phyloP scores from a whole-genome alignment of 441 rosid species.

The Francoa sonchifolia region DNA sequence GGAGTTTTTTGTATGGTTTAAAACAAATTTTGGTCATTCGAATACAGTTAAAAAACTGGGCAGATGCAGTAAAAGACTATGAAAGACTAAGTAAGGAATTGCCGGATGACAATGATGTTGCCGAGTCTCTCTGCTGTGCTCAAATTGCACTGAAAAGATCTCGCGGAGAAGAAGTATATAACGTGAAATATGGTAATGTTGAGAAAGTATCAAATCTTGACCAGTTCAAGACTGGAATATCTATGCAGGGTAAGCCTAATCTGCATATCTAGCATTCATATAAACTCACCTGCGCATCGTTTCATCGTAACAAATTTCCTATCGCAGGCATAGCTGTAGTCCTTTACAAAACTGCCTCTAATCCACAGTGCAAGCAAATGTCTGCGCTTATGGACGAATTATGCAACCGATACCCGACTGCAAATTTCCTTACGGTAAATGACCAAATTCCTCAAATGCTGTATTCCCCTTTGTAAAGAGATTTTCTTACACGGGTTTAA shows the following conservation, averaged over 20 bases:
- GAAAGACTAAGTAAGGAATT: conserved; percentile 70
- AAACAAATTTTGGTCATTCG: no score
- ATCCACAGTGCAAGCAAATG: conserved; percentile 67
- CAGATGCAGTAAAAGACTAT: conserved; percentile 74
- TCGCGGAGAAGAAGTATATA: conserved; percentile 77
- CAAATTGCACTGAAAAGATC: conserved; percentile 84
- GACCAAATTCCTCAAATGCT: background rate
- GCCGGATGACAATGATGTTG: conserved; percentile 72
- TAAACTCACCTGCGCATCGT: background rate
- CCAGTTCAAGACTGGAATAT: conserved; percentile 66
- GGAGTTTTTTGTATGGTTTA: conserved; percentile 2
- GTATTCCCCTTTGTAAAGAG: no score
- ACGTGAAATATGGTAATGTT: conserved; percentile 83
- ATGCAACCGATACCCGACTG: conserved; percentile 69
- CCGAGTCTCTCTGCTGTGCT: conserved; percentile 72
- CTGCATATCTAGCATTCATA: no score
- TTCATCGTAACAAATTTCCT: background rate
- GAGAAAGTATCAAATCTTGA: conserved; percentile 42
- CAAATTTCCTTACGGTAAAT: conserved; percentile 75
- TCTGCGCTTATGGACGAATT: conserved; percentile 58
- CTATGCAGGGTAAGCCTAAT: conserved; percentile 43
- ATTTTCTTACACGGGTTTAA: no score
- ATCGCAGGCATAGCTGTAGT: conserved; percentile 65
- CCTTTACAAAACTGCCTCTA: conserved; percentile 50
- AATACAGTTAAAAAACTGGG: conserved; percentile 69